Evolutionary conservation across 202 grass and related monocot species (phyloP), one percentile per base, ranked within the genome.

Genomic region (Dendrocalamus latiflorus): DNA sequence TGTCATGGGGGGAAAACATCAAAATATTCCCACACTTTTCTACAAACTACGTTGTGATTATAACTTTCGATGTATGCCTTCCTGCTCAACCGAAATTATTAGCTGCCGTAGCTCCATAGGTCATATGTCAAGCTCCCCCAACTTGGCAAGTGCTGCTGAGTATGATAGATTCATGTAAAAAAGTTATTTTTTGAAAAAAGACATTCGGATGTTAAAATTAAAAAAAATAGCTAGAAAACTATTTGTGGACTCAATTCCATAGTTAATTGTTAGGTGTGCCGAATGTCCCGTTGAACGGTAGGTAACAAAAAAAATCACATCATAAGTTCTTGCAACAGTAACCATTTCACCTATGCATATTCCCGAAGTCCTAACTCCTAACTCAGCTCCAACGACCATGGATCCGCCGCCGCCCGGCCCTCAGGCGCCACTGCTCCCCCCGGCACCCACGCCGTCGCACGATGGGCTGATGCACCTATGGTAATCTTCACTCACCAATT

Each of bases 341-440:
- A 28, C 14, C 15, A 33, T 5, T 14, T 60, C 57, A 21, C 15
- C 54, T 10, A 10, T 9, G 20, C 53, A 28, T 59, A n/a, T 10
- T 56, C 9, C 20, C 9, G 8, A 61, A 15, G 21, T 6, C 26
- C 24, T 15, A 14, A 30, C 58, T 6, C 26, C 24, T 15, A 14
- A 30, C 58, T 74, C 30, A 21, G 2, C 14, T 54, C 58, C 25
- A 49, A 49, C 18, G 9, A 51, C 24, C 75, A 78, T 50, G 75
- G 72, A 67, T 63, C 47, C 59, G 13, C 38, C 18, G 1, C 37
- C 51, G 8, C 72, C 80, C 50, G 68, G 59, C 37, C 73, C 83
- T 20, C 69, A 78, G 49, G 84, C 74, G 76, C 91, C 90, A 8
- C 84, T 92, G 60, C 87, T 85, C 56, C 81, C 76, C 37, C 87